phyloP scores from a whole-genome alignment of 805 yeast species.

The Ogataea angusta region DNA sequence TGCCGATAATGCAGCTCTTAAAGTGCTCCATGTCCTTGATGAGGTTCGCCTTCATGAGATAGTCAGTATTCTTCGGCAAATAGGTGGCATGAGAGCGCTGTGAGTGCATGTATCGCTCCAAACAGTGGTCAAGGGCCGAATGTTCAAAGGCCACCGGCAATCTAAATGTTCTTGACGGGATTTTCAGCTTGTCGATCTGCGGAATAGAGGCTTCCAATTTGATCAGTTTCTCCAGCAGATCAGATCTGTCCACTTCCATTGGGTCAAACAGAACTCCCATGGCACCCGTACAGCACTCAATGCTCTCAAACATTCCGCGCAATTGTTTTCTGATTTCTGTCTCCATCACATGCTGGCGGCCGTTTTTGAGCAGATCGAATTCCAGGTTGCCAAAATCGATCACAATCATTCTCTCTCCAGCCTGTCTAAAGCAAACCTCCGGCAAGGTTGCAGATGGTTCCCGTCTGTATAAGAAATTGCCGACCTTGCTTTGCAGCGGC shows the following conservation, averaged over 20 bases:
- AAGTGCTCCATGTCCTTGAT: conserved; percentile 70
- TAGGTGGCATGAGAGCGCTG: conserved; percentile 92
- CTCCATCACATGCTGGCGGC: conserved; percentile 71
- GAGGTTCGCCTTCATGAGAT: conserved; percentile 83
- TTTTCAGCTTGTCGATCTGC: conserved; percentile 75
- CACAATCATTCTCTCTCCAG: conserved; percentile 90
- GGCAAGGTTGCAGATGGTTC: conserved; percentile 47
- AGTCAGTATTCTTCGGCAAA: conserved; percentile 96
- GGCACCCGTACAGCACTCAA: conserved; percentile 96
- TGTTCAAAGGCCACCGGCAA: conserved; percentile 98
- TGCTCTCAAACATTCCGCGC: conserved; percentile 79
- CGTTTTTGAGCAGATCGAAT: conserved; percentile 68
- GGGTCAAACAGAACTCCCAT: conserved; percentile 84
- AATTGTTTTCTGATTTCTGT: conserved; percentile 60
- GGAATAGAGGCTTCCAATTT: conserved; percentile 73
- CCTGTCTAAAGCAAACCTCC: conserved; percentile 82
- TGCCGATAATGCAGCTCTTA: conserved; percentile 81
- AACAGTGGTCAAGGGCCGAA: conserved; percentile 79
- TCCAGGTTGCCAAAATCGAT: conserved; percentile 92
- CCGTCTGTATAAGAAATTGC: conserved; percentile 8
- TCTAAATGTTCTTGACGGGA: conserved; percentile 75
- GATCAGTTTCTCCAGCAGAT: conserved; percentile 58
- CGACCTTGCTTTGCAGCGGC: conserved; percentile 14
- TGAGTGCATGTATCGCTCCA: conserved; percentile 86
- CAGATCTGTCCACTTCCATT: conserved; percentile 52